A percentile compares a stretch with the other conserved stretches of the same genome.
Evolutionary conservation across 495 filamentous ascomycete genomes (phyloP).

Genomic region (Niebla homalea): DNA sequence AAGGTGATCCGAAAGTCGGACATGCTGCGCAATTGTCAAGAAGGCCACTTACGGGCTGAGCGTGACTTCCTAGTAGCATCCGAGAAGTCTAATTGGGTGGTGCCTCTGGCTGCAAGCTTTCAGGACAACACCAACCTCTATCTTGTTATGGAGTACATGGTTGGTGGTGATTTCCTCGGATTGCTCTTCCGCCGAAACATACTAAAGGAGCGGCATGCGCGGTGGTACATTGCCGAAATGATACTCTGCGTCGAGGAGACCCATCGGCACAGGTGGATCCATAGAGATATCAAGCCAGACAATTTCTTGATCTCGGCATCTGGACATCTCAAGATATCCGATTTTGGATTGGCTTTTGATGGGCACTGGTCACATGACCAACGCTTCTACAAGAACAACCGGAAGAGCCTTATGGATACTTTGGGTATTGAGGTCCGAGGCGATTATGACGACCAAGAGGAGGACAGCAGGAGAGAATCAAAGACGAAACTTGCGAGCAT

Average conservation of each 20-base stretch:
- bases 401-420: constrained; percentile 60
- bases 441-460: constrained; percentile 56
- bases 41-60: constrained; percentile 83
- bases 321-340: constrained; percentile 87
- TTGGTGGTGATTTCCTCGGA: constrained; percentile 85
- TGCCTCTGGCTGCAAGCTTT: constrained; percentile 77
- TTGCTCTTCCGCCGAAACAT: constrained; percentile 70
- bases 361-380: constrained; percentile 90
- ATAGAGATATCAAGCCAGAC: constrained; percentile 92
- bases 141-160: constrained; percentile 95
- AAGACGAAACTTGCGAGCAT: constrained; percentile 33
- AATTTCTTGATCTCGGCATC: constrained; percentile 84
- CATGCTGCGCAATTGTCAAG: constrained; percentile 81
- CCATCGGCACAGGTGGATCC: constrained; percentile 76
- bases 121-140: constrained; percentile 76
- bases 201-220: constrained; percentile 60
- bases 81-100: constrained; percentile 72
- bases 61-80: constrained; percentile 81
- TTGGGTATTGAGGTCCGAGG: constrained; percentile 63
- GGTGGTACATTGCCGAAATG: constrained; percentile 91
- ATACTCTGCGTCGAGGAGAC: constrained; percentile 87
- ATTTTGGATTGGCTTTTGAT: constrained; percentile 89
- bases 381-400: constrained; percentile 67
- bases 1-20: constrained; percentile 88
- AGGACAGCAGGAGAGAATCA: constrained; percentile 34